Evolutionary conservation across 768 basidiomycete species (phyloP), one percentile per base, ranked within the genome.

Genomic region (Calocybe cyanea): DNA sequence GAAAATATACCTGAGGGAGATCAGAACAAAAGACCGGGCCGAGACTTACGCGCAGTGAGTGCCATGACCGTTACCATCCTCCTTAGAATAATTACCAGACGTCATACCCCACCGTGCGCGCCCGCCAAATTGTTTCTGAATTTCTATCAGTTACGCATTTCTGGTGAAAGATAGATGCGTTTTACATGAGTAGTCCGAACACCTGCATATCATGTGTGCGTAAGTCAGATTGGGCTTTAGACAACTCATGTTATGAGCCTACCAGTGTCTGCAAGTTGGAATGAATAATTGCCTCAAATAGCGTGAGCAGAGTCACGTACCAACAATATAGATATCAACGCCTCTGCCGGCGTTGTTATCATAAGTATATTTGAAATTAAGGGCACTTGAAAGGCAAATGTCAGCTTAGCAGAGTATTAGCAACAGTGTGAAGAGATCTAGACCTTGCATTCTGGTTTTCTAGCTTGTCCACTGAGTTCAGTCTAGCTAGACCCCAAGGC

Each of bases 41-140:
- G 10, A 4, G 2, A 55, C 66, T 45, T 49, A 67, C 63, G 68
- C 63, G 50, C 41, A 53, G 53, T 71, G 70, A 28, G 72, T 71
- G 17, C 72, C 73, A 47, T 73, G 71, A n/a, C 71, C 71, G 49
- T 68, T 57, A n/a, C 63, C 68, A 51, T 73, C 72, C 24, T 23
- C 50, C 2, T 13, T 36, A 4, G 50, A 24, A 45, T 60, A 54
- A 35, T 48, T 57, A 11, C 64, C 64, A 42, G 71, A 70, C 24
- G 62, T 67, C 1, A 59, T 55, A 8, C 72, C 73, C 66, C 67
- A 72, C 14, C 43, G 51, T n/a, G 72, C 73, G 24, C 73, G 70
- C 3, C 71, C 72, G 46, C 59, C 68, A 44, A 75, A 75, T 47
- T 69, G 54, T 13, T 37, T 38, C 69, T 70, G 49, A 1, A 36